A percentile compares a stretch with the other conserved stretches of the same genome.
These are phyloP conservation scores for Larix sibirica DNA, from an alignment of 83 land plant species.

Conservation along the genomic window DNA sequence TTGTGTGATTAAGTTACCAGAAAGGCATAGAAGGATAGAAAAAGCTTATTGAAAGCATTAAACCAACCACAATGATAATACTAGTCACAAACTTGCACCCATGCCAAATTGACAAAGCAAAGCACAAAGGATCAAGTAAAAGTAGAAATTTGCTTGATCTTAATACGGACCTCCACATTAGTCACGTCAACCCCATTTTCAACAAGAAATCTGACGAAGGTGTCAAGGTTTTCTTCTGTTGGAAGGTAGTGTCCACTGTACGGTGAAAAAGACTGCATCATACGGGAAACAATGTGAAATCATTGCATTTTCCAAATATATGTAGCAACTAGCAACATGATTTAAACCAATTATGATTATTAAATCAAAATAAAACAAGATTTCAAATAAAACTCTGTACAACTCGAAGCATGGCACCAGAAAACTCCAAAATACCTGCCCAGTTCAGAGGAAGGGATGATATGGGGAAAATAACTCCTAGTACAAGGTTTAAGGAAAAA, in stretches of 20 bases:
- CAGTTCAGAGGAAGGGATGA: not conserved
- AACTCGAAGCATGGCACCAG: not conserved
- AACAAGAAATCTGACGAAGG: conserved; percentile 33
- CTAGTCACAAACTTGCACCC: not conserved
- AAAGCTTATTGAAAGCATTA: not conserved
- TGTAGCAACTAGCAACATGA: not conserved
- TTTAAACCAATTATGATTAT: not conserved
- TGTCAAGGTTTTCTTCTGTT: conserved; percentile 50
- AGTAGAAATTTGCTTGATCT: not conserved
- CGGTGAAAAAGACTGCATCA: conserved; percentile 55
- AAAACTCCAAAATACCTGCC: not conserved
- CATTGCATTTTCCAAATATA: not conserved
- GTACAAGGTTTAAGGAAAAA: not conserved
- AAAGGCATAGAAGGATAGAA: not conserved
- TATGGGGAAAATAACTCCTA: not conserved
- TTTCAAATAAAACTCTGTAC: not conserved
- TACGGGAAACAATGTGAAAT: not conserved
- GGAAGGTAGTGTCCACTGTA: conserved; percentile 81
- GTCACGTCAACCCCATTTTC: conserved; percentile 56
- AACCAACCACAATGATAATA: not conserved
- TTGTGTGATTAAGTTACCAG: not conserved
- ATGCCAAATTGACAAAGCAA: not conserved
- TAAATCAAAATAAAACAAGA: not conserved
- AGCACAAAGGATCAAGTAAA: not conserved
- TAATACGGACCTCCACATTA: conserved; percentile 50